Evolutionary conservation across 2,329 filamentous ascomycete species (phyloP).

Genomic region (Biscogniauxia sp.): DNA sequence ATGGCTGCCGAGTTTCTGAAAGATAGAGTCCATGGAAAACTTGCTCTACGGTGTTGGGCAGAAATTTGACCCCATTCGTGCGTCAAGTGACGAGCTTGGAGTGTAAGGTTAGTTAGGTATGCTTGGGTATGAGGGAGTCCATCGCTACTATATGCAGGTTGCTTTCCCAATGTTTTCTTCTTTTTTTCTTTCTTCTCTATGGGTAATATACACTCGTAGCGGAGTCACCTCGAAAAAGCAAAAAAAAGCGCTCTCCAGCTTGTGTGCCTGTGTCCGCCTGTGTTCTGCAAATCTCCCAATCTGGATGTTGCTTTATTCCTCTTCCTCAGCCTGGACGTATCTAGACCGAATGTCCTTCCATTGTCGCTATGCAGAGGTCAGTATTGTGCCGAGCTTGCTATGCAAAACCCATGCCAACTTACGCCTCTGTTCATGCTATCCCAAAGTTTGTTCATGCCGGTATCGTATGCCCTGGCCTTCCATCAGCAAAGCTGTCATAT

Average conservation of each 20-base stretch:
- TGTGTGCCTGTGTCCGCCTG: background rate
- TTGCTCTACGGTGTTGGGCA: background rate
- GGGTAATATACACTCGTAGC: conserved; percentile 26
- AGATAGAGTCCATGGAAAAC: background rate
- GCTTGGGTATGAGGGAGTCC: background rate
- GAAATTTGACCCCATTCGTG: background rate
- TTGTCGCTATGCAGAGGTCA: conserved; percentile 70
- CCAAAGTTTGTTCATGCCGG: conserved; percentile 81
- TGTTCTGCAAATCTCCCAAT: background rate
- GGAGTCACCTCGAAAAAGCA: background rate
- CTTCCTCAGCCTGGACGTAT: conserved; percentile 66
- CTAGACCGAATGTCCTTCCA: conserved; percentile 98
- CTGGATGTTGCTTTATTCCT: conserved; percentile 9
- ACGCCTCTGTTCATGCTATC: conserved; percentile 88
- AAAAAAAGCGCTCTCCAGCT: background rate
- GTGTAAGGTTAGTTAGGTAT: background rate
- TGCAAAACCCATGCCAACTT: conserved; percentile 47
- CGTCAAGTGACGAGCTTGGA: background rate
- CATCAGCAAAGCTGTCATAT: conserved; percentile 30
- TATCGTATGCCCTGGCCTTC: conserved; percentile 72
- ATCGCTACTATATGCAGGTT: background rate
- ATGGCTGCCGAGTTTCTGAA: background rate
- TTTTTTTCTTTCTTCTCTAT: conserved; percentile 6
- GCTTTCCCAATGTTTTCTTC: background rate
- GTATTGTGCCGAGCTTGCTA: conserved; percentile 14